phyloP scores from a whole-genome alignment of 495 filamentous ascomycete genomes.

The Paragyromitra xinjiangensis region DNA sequence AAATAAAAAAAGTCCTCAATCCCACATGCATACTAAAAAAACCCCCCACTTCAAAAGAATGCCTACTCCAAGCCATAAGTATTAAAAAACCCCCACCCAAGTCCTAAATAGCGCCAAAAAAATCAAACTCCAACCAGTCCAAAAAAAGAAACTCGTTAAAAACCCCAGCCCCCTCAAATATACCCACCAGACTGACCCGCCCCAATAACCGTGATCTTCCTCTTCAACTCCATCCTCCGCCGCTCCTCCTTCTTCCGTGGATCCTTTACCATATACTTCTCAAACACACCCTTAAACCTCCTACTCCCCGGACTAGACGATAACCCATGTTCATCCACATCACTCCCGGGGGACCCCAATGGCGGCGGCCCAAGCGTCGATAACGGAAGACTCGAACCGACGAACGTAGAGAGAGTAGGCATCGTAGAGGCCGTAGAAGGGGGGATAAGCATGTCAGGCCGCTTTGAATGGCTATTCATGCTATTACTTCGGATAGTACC shows the following conservation, averaged over 20 bases:
- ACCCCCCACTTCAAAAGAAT: neutral
- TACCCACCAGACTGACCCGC: slow-evolving; percentile 14
- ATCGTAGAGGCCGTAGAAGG: neutral
- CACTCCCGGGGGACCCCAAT: slow-evolving; percentile 2
- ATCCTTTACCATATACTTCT: slow-evolving; percentile 40
- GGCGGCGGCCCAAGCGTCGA: neutral
- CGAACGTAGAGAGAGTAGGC: neutral
- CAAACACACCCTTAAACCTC: slow-evolving; percentile 48
- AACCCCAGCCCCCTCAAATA: neutral
- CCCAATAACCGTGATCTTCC: slow-evolving; percentile 41
- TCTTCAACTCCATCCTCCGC: slow-evolving; percentile 44
- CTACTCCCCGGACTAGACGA: neutral
- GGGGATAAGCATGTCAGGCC: neutral
- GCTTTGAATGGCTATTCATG: neutral
- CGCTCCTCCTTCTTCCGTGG: slow-evolving; percentile 35
- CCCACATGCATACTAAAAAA: too few relatives aligned
- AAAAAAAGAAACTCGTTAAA: slow-evolving; percentile 1
- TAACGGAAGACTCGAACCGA: neutral
- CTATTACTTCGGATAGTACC: neutral
- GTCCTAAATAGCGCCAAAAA: neutral
- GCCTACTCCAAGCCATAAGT: neutral
- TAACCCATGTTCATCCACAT: slow-evolving; percentile 2
- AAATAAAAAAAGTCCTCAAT: too few relatives aligned
- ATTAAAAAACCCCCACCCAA: too few relatives aligned
- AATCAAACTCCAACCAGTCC: neutral